Conservation (phyloP, 192 early-diverging fungal species). For the Anaeromyces robustus region DNA sequence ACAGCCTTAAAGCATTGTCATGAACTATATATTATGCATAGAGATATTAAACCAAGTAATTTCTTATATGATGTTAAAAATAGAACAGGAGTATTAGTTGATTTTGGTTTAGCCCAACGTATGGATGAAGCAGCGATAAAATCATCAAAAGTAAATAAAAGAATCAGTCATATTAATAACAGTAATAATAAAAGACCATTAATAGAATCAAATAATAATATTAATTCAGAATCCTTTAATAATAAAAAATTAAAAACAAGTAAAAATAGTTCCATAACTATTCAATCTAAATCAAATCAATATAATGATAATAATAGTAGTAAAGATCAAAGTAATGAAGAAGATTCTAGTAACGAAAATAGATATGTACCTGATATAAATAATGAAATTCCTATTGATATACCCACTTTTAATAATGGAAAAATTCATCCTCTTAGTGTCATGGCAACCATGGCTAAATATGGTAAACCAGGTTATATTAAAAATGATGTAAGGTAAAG, state of each 20-base stretch:
- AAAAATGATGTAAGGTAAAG: constrained; percentile 35
- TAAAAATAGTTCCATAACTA: neutral
- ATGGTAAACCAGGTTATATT: constrained; percentile 17
- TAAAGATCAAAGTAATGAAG: neutral
- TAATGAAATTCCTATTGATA: neutral
- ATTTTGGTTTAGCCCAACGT: constrained; percentile 79
- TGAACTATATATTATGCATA: constrained; percentile 55
- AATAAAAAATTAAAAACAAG: neutral
- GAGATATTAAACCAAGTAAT: constrained; percentile 90
- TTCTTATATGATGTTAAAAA: constrained; percentile 67
- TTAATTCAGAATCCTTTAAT: neutral
- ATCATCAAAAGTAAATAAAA: neutral
- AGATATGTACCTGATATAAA: neutral
- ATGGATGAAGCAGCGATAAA: constrained; percentile 1
- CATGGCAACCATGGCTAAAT: neutral
- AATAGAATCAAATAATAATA: neutral
- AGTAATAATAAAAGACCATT: neutral
- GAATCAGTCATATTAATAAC: too few relatives aligned
- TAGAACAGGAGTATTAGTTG: constrained; percentile 66
- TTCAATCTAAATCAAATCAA: neutral
- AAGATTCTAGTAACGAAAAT: neutral
- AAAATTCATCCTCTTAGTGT: neutral
- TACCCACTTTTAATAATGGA: neutral
- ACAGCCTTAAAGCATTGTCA: constrained; percentile 59
- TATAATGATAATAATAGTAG: neutral